These are phyloP conservation scores for Scleroderma citrinum DNA, from an alignment of 768 basidiomycete species.

Conservation along the genomic window DNA sequence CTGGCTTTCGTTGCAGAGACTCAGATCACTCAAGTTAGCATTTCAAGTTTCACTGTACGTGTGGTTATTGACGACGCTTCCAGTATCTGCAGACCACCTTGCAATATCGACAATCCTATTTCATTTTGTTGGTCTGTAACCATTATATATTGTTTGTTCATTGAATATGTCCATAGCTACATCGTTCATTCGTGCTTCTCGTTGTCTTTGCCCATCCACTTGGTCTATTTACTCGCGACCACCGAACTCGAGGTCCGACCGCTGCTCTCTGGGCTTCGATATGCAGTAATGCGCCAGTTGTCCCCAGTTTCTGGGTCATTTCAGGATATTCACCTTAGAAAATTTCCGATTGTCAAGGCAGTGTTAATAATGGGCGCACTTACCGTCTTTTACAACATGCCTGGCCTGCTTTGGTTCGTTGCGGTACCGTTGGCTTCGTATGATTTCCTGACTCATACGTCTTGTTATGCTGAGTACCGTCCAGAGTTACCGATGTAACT, in stretches of 20 bases:
- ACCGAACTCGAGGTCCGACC: slow-evolving; percentile 42
- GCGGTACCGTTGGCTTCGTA: slow-evolving; percentile 68
- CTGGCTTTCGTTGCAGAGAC: slow-evolving; percentile 74
- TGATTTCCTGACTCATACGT: slow-evolving; percentile 21
- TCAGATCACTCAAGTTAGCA: slow-evolving; percentile 64
- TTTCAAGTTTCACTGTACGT: background rate
- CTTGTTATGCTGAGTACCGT: slow-evolving; percentile 7
- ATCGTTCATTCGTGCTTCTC: slow-evolving; percentile 79
- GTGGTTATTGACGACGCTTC: slow-evolving; percentile 5
- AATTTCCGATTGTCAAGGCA: slow-evolving; percentile 29
- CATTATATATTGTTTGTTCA: background rate
- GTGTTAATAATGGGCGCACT: slow-evolving; percentile 23
- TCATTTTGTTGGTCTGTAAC: slow-evolving; percentile 64
- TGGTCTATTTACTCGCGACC: slow-evolving; percentile 53
- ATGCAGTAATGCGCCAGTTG: slow-evolving; percentile 36
- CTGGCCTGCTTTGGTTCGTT: slow-evolving; percentile 70
- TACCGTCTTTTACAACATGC: slow-evolving; percentile 49
- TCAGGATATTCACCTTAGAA: slow-evolving; percentile 6
- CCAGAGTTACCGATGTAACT: slow-evolving; percentile 79
- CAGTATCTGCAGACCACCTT: slow-evolving; percentile 78
- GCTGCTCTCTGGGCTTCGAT: slow-evolving; percentile 46
- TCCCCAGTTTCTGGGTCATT: slow-evolving; percentile 8
- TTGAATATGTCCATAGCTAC: slow-evolving; percentile 46
- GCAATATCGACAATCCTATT: slow-evolving; percentile 81
- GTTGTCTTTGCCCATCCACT: slow-evolving; percentile 78